phyloP scores from a whole-genome alignment of 768 basidiomycete species.

The Hygrocybe punicea region DNA sequence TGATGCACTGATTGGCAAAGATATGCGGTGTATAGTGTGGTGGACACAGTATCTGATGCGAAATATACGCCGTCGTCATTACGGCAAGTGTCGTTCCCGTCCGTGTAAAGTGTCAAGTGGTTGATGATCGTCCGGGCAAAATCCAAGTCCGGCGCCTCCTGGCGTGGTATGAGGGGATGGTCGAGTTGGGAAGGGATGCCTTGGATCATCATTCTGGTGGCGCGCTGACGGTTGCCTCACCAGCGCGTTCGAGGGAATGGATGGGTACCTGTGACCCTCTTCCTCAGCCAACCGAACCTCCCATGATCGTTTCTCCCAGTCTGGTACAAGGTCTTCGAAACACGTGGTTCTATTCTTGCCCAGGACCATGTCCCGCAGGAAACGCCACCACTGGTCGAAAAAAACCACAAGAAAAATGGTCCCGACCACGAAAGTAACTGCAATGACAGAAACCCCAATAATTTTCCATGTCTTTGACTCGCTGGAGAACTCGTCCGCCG shows the following conservation, averaged over 20 bases:
- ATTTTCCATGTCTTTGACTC: conserved; percentile 53
- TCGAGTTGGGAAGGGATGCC: not conserved
- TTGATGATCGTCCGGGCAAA: not conserved
- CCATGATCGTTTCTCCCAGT: conserved; percentile 63
- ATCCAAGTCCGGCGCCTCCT: not conserved
- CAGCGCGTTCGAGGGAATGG: conserved; percentile 37
- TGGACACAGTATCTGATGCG: too few relatives aligned
- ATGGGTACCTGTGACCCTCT: conserved; percentile 48
- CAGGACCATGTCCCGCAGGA: conserved; percentile 50
- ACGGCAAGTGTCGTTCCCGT: too few relatives aligned
- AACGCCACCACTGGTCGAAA: conserved; percentile 70
- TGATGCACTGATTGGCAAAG: too few relatives aligned
- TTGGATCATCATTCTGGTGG: not conserved
- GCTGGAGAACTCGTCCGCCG: conserved; percentile 4
- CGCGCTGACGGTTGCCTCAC: conserved; percentile 28
- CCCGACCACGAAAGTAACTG: conserved; percentile 55
- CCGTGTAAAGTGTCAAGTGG: not conserved
- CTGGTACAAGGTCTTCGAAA: conserved; percentile 57
- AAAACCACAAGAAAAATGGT: conserved; percentile 58
- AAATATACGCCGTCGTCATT: too few relatives aligned
- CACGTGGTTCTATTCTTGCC: conserved; percentile 36
- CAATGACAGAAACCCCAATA: conserved; percentile 62
- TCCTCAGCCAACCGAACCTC: conserved; percentile 48
- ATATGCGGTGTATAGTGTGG: too few relatives aligned
- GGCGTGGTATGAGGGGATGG: not conserved